Conservation (phyloP, 805 yeast species). For the Kuraishia cidri region DNA sequence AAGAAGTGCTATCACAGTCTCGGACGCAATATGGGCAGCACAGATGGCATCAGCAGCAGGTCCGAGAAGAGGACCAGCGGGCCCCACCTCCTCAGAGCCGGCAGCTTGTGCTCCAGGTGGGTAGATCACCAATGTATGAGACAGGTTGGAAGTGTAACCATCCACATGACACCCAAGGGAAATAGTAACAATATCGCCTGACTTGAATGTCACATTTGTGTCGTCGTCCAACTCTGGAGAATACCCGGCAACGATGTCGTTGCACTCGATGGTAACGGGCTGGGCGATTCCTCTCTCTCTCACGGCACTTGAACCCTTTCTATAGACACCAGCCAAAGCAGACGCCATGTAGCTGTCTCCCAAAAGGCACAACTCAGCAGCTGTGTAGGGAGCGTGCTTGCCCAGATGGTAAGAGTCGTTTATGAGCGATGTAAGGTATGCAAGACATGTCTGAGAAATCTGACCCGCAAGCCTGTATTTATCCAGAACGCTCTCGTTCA, state of each 20-base stretch:
- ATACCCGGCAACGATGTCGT: constrained; percentile 69
- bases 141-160: constrained; percentile 82
- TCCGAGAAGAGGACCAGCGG: constrained; percentile 78
- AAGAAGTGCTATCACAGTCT: constrained; percentile 71
- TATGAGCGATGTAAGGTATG: constrained; percentile 56
- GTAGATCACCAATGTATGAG: constrained; percentile 82
- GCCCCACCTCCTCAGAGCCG: constrained; percentile 28
- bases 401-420: constrained; percentile 65
- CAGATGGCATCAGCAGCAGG: constrained; percentile 81
- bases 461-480: constrained; percentile 89
- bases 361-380: constrained; percentile 68
- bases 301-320: constrained; percentile 37
- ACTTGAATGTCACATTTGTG: constrained; percentile 34
- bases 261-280: constrained; percentile 86
- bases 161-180: constrained; percentile 88
- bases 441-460: constrained; percentile 74
- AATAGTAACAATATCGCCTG: constrained; percentile 84
- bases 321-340: constrained; percentile 53
- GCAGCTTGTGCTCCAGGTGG: constrained; percentile 38
- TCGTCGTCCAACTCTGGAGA: constrained; percentile 77
- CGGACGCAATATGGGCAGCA: constrained; percentile 85
- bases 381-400: constrained; percentile 36
- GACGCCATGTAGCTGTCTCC: constrained; percentile 70
- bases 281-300: constrained; percentile 87
- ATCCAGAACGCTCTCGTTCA: constrained; percentile 53